Base-by-base conservation (phyloP, 805 yeast species). In the Monosporozyma servazzii region DNA sequence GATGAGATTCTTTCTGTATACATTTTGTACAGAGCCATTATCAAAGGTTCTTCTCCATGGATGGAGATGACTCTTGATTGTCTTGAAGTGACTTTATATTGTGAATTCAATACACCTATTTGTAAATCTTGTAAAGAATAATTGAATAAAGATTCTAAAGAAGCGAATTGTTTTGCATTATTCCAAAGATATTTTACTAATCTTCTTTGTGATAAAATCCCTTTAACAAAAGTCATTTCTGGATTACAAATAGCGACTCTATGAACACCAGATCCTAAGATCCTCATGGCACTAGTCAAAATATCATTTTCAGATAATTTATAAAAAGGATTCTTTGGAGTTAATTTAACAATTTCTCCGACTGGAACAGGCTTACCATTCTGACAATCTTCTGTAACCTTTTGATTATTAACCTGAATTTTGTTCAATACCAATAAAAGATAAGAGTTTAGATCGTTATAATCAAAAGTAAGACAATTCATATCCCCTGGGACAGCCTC, bases 241-340 rank as follows among this genome's bases (percentile, higher is more conserved):
- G 71, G 67, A 62, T 80, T 74, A 21, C 84, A 76, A 51, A 90
- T 86, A 10, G 97, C 96, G 20, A 91, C 80, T 64, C 99, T 77
- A 70, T 93, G 99, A 3, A 90, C 96, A 20, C 99, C 99, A 40
- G 86, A 80, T n/a, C 97, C 98, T 54, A 91, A 73, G 11, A 86
- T 81, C 66, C 88, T 95, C 59, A 87, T 86, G 2, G 88, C 96
- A 5, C 80, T 76, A 42, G 83, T 75, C 49, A 91, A 71, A 20
- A 82, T 78, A 51, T 84, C 89, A 17, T 74, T 63, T 59, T 87
- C 89, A 44, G 81, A 78, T 52, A 93, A 72, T 63, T 87, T 86
- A 54, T 86, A 77, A 63, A 90, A 88, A 2, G 96, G 96, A 62
- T 88, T 91, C 64, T 90, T 90, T 31, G 88, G 89, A 21, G 91